Evolutionary conservation across 2,329 filamentous ascomycete genomes (phyloP), one percentile per base, ranked within the genome.

Genomic region (Cadophora gregata): DNA sequence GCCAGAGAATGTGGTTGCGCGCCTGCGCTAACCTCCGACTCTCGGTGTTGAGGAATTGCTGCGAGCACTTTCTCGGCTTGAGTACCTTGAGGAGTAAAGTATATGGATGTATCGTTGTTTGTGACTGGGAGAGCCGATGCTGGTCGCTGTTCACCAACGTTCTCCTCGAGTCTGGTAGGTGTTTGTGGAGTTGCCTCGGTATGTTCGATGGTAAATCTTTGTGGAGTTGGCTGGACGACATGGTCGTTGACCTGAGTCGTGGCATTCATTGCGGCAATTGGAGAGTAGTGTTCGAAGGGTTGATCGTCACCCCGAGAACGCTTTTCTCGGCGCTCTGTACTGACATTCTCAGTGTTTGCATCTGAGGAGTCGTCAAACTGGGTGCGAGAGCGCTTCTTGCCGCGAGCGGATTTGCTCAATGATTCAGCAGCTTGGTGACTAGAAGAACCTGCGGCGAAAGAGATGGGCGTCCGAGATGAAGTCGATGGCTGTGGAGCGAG

Each of bases 401-500:
- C 25, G 38, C 38, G 58, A 24, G 58, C 5, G 6, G 12, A 19
- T 31, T 14, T 45, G 16, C 31, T 48, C 7, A n/a, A 31, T 4
- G 58, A 31, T 29, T 38, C 58, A 60, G 42, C 58, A 60, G 38
- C 58, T 60, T 47, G 58, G 58, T 60, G 58, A 60, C 38, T 48
- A 29, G 58, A 60, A 60, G 58, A 33, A 38, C 19, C 55, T 24
- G 21, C 7, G 33, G 21, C 21, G 33, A 58, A 58, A 58, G 55
- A 16, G 27, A n/a, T 33, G 10, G 55, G 55, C 33, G 36, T 58
- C 33, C n/a, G 33, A 21, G 33, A 58, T 1, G 33, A 6, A 38
- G 55, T 25, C 12, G 55, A 12, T 25, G 55, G 12, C 7, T 58
- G 55, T 2, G 55, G 33, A 24, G 10, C 9, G 33, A 42, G 58